Conservation (phyloP, 164 flowering plant species). For the Saururus chinensis region DNA sequence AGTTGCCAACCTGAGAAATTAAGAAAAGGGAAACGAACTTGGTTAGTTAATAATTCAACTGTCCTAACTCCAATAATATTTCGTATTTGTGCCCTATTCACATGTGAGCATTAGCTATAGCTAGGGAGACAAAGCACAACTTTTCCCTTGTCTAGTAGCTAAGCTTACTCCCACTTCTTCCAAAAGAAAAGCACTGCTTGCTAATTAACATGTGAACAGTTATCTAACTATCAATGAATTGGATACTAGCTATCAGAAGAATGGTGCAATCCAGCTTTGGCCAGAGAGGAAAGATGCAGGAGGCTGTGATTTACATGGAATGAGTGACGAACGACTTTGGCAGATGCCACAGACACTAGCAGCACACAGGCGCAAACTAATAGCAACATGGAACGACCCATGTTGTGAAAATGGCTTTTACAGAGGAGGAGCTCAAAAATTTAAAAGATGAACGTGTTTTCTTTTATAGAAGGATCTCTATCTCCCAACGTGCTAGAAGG, state of each 20-base stretch:
- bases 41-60: neutral
- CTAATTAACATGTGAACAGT: too few relatives aligned
- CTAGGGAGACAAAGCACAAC: too few relatives aligned
- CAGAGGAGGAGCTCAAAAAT: neutral
- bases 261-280: neutral
- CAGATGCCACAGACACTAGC: slow-evolving; percentile 8
- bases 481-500: neutral
- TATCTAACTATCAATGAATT: too few relatives aligned
- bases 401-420: neutral
- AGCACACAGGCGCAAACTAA: slow-evolving; percentile 5
- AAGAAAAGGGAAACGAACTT: neutral
- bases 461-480: neutral
- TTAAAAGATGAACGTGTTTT: neutral
- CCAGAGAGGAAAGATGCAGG: neutral
- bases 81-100: too few relatives aligned
- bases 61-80: neutral
- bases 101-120: neutral
- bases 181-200: too few relatives aligned
- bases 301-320: slow-evolving; percentile 12
- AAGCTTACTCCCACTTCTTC: too few relatives aligned
- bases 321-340: slow-evolving; percentile 14
- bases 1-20: slow-evolving; percentile 12
- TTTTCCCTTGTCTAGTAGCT: too few relatives aligned
- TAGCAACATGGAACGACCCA: slow-evolving; percentile 8
- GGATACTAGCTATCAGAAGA: too few relatives aligned